Base-by-base conservation (phyloP, 768 basidiomycete species). In the Mycena pura region DNA sequence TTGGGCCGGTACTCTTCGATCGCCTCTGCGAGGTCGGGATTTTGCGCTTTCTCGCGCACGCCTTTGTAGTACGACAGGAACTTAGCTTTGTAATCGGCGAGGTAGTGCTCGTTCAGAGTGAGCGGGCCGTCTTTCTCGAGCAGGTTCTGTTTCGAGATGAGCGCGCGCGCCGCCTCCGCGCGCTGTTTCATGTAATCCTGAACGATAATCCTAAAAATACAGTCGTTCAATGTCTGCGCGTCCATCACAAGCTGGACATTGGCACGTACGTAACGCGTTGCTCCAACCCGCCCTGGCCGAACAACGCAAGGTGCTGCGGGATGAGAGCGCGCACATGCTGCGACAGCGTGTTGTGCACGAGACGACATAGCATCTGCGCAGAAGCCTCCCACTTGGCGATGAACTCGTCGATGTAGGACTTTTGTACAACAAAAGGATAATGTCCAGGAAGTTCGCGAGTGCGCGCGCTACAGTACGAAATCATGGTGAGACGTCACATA, bases 361-460 rank as follows among this genome's bases (percentile, higher is more conserved):
- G 44, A 80, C 70, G 0, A 84, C 74, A 0, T 64, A 91, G 77
- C 0, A 53, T 27, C n/a, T 77, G 66, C 0, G 85, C 74, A 0
- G 88, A 89, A 0, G 40, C 38, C 0, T 57, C 48, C 90, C 90
- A 90, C 45, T 81, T 65, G 10, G 66, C 36, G 3, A 82, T 77
- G 28, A 86, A 70, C 1, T 71, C 57, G 2, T 65, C 51, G 51
- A 92, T 87, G 59, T 83, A 87, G 0, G 70, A 69, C 10, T 77
- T 70, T 46, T 86, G 84, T 0, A 91, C 86, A 0, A 86, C 75
- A 58, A 87, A 91, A 0, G 90, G 89, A 60, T 84, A 88, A 57
- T 83, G 81, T 11, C 84, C 86, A 0, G 90, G 90, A 0, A 92
- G 79, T 65, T 92, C 90, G 1, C 91, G 84, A 1, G 89, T 88